Base-by-base conservation (phyloP, 164 flowering plant genomes). In the Aristolochia californica region DNA sequence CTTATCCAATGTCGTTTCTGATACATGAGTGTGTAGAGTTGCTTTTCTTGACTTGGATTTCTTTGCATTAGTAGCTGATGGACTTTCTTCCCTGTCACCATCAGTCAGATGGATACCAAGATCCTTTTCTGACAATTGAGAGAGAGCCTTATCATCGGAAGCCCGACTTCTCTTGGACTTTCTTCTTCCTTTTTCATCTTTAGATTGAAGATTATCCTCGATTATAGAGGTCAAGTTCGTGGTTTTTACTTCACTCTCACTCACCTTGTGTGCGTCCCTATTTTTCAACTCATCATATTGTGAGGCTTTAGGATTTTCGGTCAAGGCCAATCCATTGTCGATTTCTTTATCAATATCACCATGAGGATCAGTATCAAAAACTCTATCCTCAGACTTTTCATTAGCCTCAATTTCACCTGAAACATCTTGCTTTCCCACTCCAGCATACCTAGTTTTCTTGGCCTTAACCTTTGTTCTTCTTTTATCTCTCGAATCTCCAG, bases 221-320 rank as follows among this genome's bases (percentile, higher is more conserved):
- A 20, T 47, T 47, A 47, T 47, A 8, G 50, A 17, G 18, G 5
- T 47, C 50, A 47, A 47, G 13, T 17, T 17, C 13, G 22, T 17
- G 22, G 7, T 17, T 4, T 20, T 47, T 17, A 20, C 50, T 20
- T 47, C 50, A 47, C 22, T 47, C 8, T 47, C 50, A 17, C 50
- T 47, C 50, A 4, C 22, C 18, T 47, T 47, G 50, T 47, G 18
- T 47, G 50, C 13, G 18, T 4, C 50, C 12, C 3, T 47, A 20
- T 47, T 20, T 48, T 43, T 54, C 28, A 53, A 54, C 13, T 70
- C 70, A n/a, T 44, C 49, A 11, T 48, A 50, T 48, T 45, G 58
- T 54, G 58, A 59, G 54, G 66, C 56, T 43, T 63, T 47, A 34
- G 72, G 59, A 55, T 47, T 47, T 47, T 20, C 18, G 15, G 5